Evolutionary conservation across 768 basidiomycete genomes (phyloP).

Genomic region (Tubosaeta brunneosetosa): DNA sequence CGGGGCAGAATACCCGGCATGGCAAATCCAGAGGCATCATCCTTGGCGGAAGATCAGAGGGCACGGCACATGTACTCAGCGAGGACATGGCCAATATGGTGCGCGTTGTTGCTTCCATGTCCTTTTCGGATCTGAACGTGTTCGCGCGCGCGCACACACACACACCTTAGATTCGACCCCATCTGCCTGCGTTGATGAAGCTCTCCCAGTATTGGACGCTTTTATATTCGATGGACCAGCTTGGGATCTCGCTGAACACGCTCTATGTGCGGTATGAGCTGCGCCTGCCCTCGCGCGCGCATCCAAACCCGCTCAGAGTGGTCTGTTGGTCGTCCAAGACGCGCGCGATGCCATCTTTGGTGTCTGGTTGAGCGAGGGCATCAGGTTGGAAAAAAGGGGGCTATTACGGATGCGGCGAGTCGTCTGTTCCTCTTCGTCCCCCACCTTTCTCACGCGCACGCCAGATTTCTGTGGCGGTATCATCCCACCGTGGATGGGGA

Average conservation of each 20-base stretch:
- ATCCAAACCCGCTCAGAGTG: constrained; percentile 35
- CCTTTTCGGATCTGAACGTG: no score
- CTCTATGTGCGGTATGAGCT: constrained; percentile 66
- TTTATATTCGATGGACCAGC: constrained; percentile 88
- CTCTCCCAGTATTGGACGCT: constrained; percentile 72
- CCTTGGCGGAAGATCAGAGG: constrained; percentile 52
- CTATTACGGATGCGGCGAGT: constrained; percentile 89
- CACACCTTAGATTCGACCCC: constrained; percentile 66
- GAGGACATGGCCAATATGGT: constrained; percentile 58
- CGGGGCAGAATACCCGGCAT: constrained; percentile 6
- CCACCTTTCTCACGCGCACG: not conserved
- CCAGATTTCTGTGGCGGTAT: constrained; percentile 76
- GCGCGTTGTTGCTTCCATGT: constrained; percentile 18
- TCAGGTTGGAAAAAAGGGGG: constrained; percentile 49
- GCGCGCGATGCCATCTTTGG: constrained; percentile 68
- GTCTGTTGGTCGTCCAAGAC: constrained; percentile 66
- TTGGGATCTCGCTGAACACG: constrained; percentile 89
- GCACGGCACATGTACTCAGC: constrained; percentile 50
- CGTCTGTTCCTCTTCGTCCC: constrained; percentile 38
- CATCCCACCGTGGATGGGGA: constrained; percentile 21
- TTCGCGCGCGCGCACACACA: not conserved
- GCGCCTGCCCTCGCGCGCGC: constrained; percentile 22
- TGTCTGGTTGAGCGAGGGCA: constrained; percentile 73
- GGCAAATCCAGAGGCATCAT: constrained; percentile 42
- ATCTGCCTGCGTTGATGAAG: constrained; percentile 69